Percentiles rank a stretch among this genome's conserved stretches.
Conservation (phyloP, 176 grass and related monocot genomes). For the Oropetium thomaeum region DNA sequence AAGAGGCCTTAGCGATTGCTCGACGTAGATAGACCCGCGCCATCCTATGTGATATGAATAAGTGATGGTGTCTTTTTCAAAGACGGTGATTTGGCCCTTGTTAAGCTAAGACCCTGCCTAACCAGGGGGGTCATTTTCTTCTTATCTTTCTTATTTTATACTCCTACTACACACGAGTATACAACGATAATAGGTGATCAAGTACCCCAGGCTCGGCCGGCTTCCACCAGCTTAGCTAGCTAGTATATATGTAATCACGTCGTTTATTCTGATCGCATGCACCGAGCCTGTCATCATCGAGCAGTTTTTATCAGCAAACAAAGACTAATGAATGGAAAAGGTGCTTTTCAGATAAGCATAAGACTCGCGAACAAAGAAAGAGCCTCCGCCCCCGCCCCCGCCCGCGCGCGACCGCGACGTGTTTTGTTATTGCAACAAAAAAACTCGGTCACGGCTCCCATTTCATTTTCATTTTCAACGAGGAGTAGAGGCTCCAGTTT, state of each 20-base stretch:
- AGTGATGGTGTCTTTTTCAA: background rate
- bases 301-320: slow-evolving; percentile 35
- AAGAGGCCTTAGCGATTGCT: too few species aligned
- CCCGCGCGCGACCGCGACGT: too few species aligned
- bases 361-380: background rate
- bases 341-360: slow-evolving; percentile 31
- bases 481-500: too few species aligned
- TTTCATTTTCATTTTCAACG: too few species aligned
- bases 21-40: too few species aligned
- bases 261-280: slow-evolving; percentile 29
- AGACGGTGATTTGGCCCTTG: slow-evolving; percentile 4
- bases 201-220: background rate
- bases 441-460: background rate
- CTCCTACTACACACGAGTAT: too few species aligned
- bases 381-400: too few species aligned
- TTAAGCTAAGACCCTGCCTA: slow-evolving; percentile 21
- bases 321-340: slow-evolving; percentile 33
- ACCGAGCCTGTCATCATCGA: background rate
- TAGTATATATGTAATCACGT: too few species aligned
- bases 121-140: background rate
- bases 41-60: too few species aligned
- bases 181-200: background rate
- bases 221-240: slow-evolving; percentile 21
- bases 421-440: background rate
- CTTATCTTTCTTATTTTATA: too few species aligned